phyloP scores from a whole-genome alignment of 129 eudicot genomes.

The Deinandra increscens region DNA sequence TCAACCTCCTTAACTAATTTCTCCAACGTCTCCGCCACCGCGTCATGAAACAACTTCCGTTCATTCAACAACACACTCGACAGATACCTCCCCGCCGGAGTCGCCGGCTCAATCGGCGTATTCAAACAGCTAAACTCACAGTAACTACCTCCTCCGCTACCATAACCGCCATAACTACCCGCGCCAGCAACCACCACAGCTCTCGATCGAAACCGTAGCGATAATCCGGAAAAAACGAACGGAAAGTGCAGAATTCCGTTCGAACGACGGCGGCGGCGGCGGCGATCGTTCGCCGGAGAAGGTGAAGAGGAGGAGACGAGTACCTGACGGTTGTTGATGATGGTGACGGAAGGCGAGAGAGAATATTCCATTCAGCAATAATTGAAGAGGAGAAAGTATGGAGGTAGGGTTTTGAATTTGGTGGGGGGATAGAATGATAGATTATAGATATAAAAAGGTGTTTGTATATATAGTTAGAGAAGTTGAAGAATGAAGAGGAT shows the following conservation, averaged over 20 bases:
- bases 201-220: conserved; percentile 27
- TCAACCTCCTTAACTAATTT: conserved; percentile 44
- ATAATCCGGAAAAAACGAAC: conserved; percentile 18
- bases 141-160: conserved; percentile 18
- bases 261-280: too few relatives aligned
- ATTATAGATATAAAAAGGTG: conserved; percentile 9
- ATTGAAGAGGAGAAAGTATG: conserved; percentile 15
- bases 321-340: conserved; percentile 16
- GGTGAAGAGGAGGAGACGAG: conserved; percentile 14
- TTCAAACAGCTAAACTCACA: conserved; percentile 54
- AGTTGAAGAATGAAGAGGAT: conserved; percentile 33
- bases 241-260: neutral
- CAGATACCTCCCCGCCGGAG: conserved; percentile 63
- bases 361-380: conserved; percentile 58
- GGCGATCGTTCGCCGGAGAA: conserved; percentile 11
- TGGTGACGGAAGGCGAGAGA: conserved; percentile 36
- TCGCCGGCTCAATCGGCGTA: conserved; percentile 61
- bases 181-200: conserved; percentile 16
- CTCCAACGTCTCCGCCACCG: conserved; percentile 62
- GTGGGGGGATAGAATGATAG: too few relatives aligned
- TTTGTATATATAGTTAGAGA: neutral
- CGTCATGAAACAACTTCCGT: conserved; percentile 51
- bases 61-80: conserved; percentile 58
- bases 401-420: conserved; percentile 22
- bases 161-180: conserved; percentile 12